phyloP scores from a whole-genome alignment of 2,329 filamentous ascomycete genomes.

The Pyrenophora graminea region DNA sequence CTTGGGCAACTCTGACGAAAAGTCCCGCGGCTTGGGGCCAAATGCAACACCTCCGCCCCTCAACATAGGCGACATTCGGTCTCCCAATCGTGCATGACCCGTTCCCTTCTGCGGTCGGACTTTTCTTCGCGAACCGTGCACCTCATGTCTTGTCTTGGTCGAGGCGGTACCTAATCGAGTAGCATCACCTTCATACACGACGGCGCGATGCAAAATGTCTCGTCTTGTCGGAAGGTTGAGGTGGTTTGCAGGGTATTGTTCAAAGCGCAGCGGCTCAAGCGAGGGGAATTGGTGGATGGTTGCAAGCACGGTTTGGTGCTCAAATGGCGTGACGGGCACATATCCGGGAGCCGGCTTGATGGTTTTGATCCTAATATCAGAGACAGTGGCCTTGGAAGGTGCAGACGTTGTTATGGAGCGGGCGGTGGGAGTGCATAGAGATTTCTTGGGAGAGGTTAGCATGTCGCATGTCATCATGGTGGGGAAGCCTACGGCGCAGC shows the following conservation, averaged over 20 bases:
- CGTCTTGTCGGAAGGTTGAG: slow-evolving; percentile 84
- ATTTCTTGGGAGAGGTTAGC: slow-evolving; percentile 32
- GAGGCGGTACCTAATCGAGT: slow-evolving; percentile 76
- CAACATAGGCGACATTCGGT: slow-evolving; percentile 79
- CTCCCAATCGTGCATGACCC: slow-evolving; percentile 77
- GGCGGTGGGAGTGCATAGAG: slow-evolving; percentile 27
- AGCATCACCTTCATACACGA: slow-evolving; percentile 89
- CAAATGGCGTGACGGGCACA: slow-evolving; percentile 38
- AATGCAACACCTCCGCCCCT: slow-evolving; percentile 85
- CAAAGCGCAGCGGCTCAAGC: slow-evolving; percentile 79
- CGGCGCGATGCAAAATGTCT: slow-evolving; percentile 89
- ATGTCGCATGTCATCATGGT: slow-evolving; percentile 42
- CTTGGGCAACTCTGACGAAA: slow-evolving; percentile 76
- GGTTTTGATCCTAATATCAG: slow-evolving; percentile 48
- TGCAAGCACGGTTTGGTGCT: slow-evolving; percentile 66
- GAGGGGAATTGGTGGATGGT: slow-evolving; percentile 90
- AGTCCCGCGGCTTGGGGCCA: slow-evolving; percentile 91
- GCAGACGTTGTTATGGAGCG: slow-evolving; percentile 49
- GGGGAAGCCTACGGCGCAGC: slow-evolving; percentile 53
- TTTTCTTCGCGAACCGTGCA: slow-evolving; percentile 83
- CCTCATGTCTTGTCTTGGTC: slow-evolving; percentile 65
- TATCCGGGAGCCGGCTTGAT: slow-evolving; percentile 42
- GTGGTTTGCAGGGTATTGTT: slow-evolving; percentile 78
- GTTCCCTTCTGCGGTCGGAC: slow-evolving; percentile 84
- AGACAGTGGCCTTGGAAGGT: slow-evolving; percentile 61